Base-by-base conservation (phyloP, 306 rosid species). In the Quercus robur region DNA sequence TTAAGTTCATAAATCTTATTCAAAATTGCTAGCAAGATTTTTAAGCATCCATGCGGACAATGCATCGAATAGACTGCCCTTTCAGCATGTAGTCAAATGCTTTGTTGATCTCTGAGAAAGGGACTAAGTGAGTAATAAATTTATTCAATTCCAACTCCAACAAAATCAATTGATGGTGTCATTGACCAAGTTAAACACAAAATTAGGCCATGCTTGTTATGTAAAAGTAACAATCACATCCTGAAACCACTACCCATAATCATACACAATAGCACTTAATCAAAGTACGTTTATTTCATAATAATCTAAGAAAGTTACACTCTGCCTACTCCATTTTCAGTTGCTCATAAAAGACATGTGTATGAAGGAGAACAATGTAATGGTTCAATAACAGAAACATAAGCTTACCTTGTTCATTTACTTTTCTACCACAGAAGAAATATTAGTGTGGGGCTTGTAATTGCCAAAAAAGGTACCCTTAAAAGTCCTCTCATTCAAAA, bases 401-500 rank as follows among this genome's bases (percentile, higher is more conserved):
- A 21, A n/a, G 64, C 64, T 58, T 19, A 58, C 64, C 64, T 58
- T 58, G 19, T 57, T 89, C 93, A 92, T 82, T 92, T 92, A 92
- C 89, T 63, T 77, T 26, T 94, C 97, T 35, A 92, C 97, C 30
- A 94, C 92, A 11, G 57, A 14, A 17, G 98, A 97, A 14, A 94
- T 88, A 73, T 94, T 96, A 3, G 90, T 71, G 6, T 90, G 89
- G 38, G 98, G 97, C 18, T 92, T 92, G 89, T 89, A 94, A 87
- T 94, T 94, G 20, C 98, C 98, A 30, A 85, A 94, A 82, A 92
- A 92, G 59, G 98, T 92, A n/a, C 98, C 98, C 90, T 92, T 94
- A 0, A 90, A 93, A 66, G 96, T 94, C 90, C 92, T 94, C 78
- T 89, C 98, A 26, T 86, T 85, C 85, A 94, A 75, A 73, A 94